Conservation (phyloP, 2,329 filamentous ascomycete genomes). For the Rhynchosporium graminicola region DNA sequence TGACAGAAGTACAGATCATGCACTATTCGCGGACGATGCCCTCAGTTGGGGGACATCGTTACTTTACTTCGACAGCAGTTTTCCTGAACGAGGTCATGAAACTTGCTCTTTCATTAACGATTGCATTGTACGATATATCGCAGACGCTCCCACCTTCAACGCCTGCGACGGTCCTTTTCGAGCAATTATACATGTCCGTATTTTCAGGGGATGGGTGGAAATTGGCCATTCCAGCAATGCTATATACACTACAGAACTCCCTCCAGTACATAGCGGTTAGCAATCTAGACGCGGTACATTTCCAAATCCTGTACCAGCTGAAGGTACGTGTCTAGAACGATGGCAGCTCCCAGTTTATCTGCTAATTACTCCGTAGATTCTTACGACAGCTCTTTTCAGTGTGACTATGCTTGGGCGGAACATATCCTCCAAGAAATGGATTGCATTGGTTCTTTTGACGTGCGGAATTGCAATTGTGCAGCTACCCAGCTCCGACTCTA, state of each 20-base stretch:
- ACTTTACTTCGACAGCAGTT: slow-evolving; percentile 91
- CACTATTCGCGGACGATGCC: slow-evolving; percentile 96
- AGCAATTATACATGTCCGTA: slow-evolving; percentile 75
- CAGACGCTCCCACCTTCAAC: slow-evolving; percentile 74
- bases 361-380: slow-evolving; percentile 54
- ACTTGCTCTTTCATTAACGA: slow-evolving; percentile 79
- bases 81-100: slow-evolving; percentile 93
- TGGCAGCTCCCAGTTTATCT: not conserved
- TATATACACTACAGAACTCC: slow-evolving; percentile 93
- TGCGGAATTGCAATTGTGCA: slow-evolving; percentile 84
- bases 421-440: slow-evolving; percentile 74
- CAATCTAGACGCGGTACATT: slow-evolving; percentile 88
- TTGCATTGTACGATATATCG: slow-evolving; percentile 86
- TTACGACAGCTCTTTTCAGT: slow-evolving; percentile 86
- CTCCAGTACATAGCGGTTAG: slow-evolving; percentile 89
- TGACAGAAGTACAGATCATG: slow-evolving; percentile 64
- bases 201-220: slow-evolving; percentile 95
- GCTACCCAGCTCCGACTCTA: slow-evolving; percentile 63
- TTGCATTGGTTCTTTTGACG: slow-evolving; percentile 76
- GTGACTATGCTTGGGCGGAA: slow-evolving; percentile 72
- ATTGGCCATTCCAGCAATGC: slow-evolving; percentile 79
- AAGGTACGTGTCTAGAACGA: slow-evolving; percentile 55
- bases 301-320: slow-evolving; percentile 90
- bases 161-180: slow-evolving; percentile 76
- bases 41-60: slow-evolving; percentile 77